Percentiles rank a stretch among this genome's conserved stretches.
Evolutionary conservation across 495 filamentous ascomycete species (phyloP).

Genomic region (Lasiosphaeria ovina): DNA sequence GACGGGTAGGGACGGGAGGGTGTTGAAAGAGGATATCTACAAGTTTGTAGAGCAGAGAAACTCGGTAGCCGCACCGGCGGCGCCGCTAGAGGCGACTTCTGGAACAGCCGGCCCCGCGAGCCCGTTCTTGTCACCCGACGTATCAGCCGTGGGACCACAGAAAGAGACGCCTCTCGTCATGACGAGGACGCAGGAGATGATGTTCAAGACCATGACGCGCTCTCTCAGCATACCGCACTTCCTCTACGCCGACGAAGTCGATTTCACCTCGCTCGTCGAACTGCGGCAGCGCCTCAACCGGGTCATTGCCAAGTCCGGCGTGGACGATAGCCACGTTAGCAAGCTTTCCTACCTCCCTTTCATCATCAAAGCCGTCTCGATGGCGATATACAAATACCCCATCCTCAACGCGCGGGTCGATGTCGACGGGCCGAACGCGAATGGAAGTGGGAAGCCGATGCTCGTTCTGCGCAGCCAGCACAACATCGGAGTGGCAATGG

Average conservation of each 20-base stretch:
- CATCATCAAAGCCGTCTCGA: conserved; percentile 88
- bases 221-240: conserved; percentile 91
- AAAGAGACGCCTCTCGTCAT: conserved; percentile 65
- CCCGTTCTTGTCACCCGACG: conserved; percentile 16
- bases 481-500: conserved; percentile 96
- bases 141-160: conserved; percentile 42
- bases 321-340: conserved; percentile 36
- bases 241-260: conserved; percentile 83
- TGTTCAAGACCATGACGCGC: conserved; percentile 98
- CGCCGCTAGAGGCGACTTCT: conserved; percentile 4
- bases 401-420: conserved; percentile 86
- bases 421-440: conserved; percentile 35
- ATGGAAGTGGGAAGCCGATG: conserved; percentile 57
- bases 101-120: conserved; percentile 11
- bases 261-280: conserved; percentile 66
- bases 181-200: conserved; percentile 77
- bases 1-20: conserved; percentile 88
- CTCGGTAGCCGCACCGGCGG: conserved; percentile 13
- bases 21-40: conserved; percentile 92
- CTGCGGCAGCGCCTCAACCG: conserved; percentile 70
- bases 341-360: conserved; percentile 92
- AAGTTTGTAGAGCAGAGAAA: conserved; percentile 55
- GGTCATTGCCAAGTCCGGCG: conserved; percentile 41
- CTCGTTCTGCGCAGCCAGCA: conserved; percentile 77
- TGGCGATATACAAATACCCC: conserved; percentile 76